Percentiles rank a stretch among this genome's conserved stretches.
Evolutionary conservation across 148 eudicot genomes (phyloP).

Genomic region (Agrostemma githago): DNA sequence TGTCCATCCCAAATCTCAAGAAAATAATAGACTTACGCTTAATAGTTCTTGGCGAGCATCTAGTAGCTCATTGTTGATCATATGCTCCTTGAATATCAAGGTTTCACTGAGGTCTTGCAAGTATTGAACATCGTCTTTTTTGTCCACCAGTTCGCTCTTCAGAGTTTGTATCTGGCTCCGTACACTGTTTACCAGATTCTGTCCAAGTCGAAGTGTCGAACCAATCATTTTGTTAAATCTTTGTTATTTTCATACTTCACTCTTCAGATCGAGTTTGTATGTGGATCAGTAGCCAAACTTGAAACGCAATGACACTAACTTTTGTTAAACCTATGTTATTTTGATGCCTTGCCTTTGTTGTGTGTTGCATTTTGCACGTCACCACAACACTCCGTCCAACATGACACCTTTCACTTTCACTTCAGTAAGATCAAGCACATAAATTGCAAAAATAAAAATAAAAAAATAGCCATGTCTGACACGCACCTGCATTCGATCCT

Average conservation of each 20-base stretch:
- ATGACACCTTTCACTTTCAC: not conserved
- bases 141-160: conserved; percentile 23
- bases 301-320: not conserved
- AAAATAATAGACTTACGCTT: conserved; percentile 13
- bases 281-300: not conserved
- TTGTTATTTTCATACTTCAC: too few species aligned
- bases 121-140: conserved; percentile 20
- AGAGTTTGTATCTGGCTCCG: conserved; percentile 10
- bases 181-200: conserved; percentile 5
- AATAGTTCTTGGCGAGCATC: conserved; percentile 25
- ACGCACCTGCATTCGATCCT: too few species aligned
- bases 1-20: not conserved
- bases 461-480: too few species aligned
- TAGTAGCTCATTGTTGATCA: conserved; percentile 25
- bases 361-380: not conserved
- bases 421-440: not conserved
- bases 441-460: too few species aligned
- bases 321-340: not conserved
- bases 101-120: conserved; percentile 17
- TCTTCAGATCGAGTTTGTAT: not conserved
- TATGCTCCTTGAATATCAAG: conserved; percentile 19
- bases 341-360: not conserved
- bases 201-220: conserved; percentile 2
- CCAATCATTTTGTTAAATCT: not conserved
- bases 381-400: not conserved